Base-by-base conservation (phyloP, 257 asterid species). In the Ajuga chamaepitys region DNA sequence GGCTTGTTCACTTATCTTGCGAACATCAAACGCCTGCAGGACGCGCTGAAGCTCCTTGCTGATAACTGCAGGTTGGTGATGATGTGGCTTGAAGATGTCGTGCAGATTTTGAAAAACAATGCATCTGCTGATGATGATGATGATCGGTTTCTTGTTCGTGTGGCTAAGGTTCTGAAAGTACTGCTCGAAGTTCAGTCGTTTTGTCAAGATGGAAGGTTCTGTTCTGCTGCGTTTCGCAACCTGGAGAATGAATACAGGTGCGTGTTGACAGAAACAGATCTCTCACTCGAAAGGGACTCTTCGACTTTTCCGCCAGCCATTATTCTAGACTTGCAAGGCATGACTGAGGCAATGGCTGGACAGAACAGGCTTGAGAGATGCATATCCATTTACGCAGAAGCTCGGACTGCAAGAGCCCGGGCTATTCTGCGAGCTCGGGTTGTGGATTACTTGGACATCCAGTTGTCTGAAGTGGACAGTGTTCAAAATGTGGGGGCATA, bases 1-100 rank as follows among this genome's bases (percentile, higher is more conserved):
- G 83, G 70, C 54, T 35, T 88, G 14, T 60, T 11, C 12, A 40
- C 52, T 13, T 83, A 78, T 58, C 58, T 92, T 2, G 16, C 65
- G 1, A 70, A 67, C 8, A 45, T 87, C 62, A 80, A 74, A 68
- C 75, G 84, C 59, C 86, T 84, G 58, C 75, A 81, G 55, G 95
- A 84, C 54, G 87, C 96, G 3, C 70, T 82, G 3, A 68, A 82
- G 75, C 88, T 93, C 62, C 96, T 93, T 10, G 71, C 79, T 1
- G 81, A 77, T 64, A 84, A 82, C 41, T 81, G 91, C 80, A 62
- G 67, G 25, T 47, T 93, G 78, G 87, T 81, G 38, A 70, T 82
- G 59, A 68, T 83, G 55, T 93, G 98, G 97, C 80, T 93, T 34
- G 86, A 89, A 45, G 95, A 82, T 10, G 85, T 80, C 34, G 42